Conservation (phyloP, 2,329 filamentous ascomycete species). For the Pseudogymnoascus sp. region DNA sequence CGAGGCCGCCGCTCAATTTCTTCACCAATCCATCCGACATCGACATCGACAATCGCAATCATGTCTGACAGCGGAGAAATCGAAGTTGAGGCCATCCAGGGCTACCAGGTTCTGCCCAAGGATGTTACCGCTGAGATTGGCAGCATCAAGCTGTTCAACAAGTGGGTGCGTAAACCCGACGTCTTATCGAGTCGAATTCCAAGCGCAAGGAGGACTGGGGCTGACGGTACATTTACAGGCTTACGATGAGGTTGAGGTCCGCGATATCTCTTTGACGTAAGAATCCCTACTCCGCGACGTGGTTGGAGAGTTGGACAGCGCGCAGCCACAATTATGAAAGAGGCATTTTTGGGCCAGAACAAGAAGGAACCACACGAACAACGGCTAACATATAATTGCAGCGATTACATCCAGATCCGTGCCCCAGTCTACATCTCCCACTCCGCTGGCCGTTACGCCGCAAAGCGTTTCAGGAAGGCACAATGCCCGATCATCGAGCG, state of each 20-base stretch:
- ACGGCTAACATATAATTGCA: conserved; percentile 37
- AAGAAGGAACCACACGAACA: conserved; percentile 9
- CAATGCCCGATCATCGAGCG: conserved; percentile 99
- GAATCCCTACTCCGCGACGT: conserved; percentile 32
- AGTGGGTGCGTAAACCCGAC: conserved; percentile 47
- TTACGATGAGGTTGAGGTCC: conserved; percentile 99
- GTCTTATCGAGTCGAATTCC: conserved; percentile 10
- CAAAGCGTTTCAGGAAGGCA: conserved; percentile 99
- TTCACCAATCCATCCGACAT: conserved; percentile 10
- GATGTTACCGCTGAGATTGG: conserved; percentile 84
- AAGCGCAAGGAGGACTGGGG: background rate
- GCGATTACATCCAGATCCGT: conserved; percentile 99
- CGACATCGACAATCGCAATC: conserved; percentile 36
- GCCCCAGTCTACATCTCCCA: conserved; percentile 98
- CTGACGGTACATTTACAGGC: conserved; percentile 32
- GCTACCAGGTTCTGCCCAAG: conserved; percentile 82
- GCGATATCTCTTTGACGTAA: conserved; percentile 99
- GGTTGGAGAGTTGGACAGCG: background rate
- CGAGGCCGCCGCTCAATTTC: conserved; percentile 9
- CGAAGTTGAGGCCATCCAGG: conserved; percentile 73
- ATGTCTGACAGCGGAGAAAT: conserved; percentile 96
- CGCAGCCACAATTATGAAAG: background rate
- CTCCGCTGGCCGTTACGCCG: conserved; percentile 95
- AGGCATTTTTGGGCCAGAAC: background rate
- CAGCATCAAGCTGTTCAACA: conserved; percentile 95